Evolutionary conservation across 2,329 filamentous ascomycete genomes (phyloP), one percentile per base, ranked within the genome.

Genomic region (Hypoxylon sp.): DNA sequence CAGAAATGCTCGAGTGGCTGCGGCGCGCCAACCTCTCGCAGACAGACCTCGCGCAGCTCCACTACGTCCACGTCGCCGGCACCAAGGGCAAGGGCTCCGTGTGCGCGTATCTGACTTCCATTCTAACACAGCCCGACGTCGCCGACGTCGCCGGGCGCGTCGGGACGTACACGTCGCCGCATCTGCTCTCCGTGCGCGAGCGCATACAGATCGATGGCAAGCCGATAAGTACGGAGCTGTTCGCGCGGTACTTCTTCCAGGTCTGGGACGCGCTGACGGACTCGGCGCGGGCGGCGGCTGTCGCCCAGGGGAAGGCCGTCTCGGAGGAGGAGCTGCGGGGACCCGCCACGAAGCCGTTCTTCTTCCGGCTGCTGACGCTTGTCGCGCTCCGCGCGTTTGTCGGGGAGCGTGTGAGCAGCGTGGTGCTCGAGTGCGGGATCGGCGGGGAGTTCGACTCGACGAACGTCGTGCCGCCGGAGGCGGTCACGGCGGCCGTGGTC

Each of bases 51-150:
- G 31, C 41, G 3, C 30, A 12, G 4, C 55, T 66, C 2, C 45
- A 71, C 11, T 79, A 78, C 60, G 84, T 97, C 54, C 93, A 97
- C 68, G 85, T 97, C 34, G 90, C 93, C 1, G 93, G 93, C 8
- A 97, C 92, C 3, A 97, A 97, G 70, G 93, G 93, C 53, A 97
- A 97, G 71, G 92, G 92, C 29, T 94, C 90, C 2, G 91, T 91
- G 0, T 90, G 89, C 59, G 88, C 92, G 7, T 93, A 92, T 69
- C 82, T 91, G 13, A 90, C 91, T 9, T 86, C 86, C 2, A 89
- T 96, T 57, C 77, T 96, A n/a, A 74, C 78, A 3, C 75, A 64
- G 50, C 71, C 74, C 32, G 70, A 46, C 55, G 65, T 60, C 46
- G 40, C 62, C 44, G 25, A 67, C 38, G 38, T 59, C 53, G 55